Base-by-base conservation (phyloP, 1,284 basidiomycete species). In the Athelia sp. region DNA sequence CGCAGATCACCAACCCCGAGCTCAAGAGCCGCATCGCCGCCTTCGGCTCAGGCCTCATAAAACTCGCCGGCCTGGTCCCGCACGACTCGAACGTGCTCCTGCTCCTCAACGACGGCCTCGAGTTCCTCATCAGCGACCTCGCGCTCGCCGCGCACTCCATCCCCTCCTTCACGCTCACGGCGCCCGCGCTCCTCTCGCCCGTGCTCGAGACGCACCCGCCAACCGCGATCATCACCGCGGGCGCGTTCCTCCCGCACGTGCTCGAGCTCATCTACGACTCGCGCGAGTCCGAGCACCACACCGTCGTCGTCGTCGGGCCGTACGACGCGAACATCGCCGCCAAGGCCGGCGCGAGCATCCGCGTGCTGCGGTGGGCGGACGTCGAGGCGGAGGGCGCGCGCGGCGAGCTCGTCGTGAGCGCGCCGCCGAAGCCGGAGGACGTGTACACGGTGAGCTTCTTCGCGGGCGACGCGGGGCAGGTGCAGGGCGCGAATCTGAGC, bases 81-180 rank as follows among this genome's bases (percentile, higher is more conserved):
- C 69, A 72, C 46, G 78, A 83, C 48, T 87, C 89, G 15, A 84
- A 73, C 54, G 87, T 87, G 13, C 63, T 91, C 4, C 63, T 91
- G 4, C 68, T 90, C 21, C 67, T 91, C 35, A 87, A 91, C 56
- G 89, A 91, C 58, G 66, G 83, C 44, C 69, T 90, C 42, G 88
- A 91, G 62, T 90, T 88, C 56, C 57, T 91, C 54, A 75, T 90
- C 46, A 73, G 79, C 19, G 89, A 91, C 64, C 71, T 91, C 23
- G 88, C 88, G 3, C 73, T 91, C 31, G 81, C 86, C 3, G 79
- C 81, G 1, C 74, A 83, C 56, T 83, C 82, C 6, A 81, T 91
- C 47, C 71, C 79, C 2, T 87, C 89, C 0, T 74, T 86, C 56
- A 90, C 87, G 1, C 67, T 90, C 40, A 69, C 79, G 17, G 78